Base-by-base conservation (phyloP, 208 protist species). In the Leishmania tarentolae region DNA sequence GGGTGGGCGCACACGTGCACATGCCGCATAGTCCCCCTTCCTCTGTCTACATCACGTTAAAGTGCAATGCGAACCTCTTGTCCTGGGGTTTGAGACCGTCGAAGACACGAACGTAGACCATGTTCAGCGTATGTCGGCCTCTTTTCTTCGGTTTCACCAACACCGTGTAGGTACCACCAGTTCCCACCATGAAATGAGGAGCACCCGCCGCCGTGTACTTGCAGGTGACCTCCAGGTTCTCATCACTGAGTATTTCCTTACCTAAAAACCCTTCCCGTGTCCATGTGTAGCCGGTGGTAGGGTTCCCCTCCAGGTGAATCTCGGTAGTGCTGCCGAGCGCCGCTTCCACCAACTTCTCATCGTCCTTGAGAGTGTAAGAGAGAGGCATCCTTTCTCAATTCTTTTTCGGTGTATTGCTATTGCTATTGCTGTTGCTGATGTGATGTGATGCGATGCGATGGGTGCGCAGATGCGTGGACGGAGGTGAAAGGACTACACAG, bases 251-350 rank as follows among this genome's bases (percentile, higher is more conserved):
- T 13, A 74, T 35, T 6, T 80, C 69, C 31, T 79, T 69, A 31
- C 77, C 76, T 37, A 57, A 63, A 71, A 85, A 82, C 40, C 84
- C 85, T 19, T 70, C 79, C 15, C 87, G 87, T 6, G 83, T 79
- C 93, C 93, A 96, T 31, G 13, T 73, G 89, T 88, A 95, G 59
- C 93, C 93, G 3, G 91, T 95, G 9, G 85, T 93, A 72, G 93
- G 93, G 85, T 95, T 97, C 42, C 89, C 85, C 11, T 46, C 4
- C 47, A 97, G 88, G 40, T 72, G 11, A 35, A 95, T 87, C 13
- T 77, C 40, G 24, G 93, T 35, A 0, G 56, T n/a, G 4, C 83
- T 66, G 46, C 84, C 87, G 31, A 91, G 72, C 24, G 68, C 28
- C 40, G 79, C 82, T 0, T 1, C 0, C 61, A 95, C 53, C 2